phyloP scores from a whole-genome alignment of 2,329 filamentous ascomycete species.

The Nothophaeocryptopus gaeumannii region DNA sequence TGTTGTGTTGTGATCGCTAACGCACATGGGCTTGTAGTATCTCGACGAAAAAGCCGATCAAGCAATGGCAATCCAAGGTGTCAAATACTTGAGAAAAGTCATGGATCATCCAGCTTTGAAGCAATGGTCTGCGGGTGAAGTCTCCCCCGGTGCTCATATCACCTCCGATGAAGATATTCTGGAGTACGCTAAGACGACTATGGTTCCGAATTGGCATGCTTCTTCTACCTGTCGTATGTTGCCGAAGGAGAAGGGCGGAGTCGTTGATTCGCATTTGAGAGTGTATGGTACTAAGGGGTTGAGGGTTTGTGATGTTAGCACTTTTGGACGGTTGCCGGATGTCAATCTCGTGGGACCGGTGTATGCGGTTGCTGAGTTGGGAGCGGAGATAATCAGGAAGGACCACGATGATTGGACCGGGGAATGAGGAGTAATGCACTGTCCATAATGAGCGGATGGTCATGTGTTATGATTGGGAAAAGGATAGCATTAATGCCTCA shows the following conservation, averaged over 20 bases:
- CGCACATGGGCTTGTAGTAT: conserved; percentile 14
- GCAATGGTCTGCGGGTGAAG: conserved; percentile 17
- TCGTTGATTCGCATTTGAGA: conserved; percentile 23
- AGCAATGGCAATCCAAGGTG: conserved; percentile 19
- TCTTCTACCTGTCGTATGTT: conserved; percentile 26
- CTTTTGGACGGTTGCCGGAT: conserved; percentile 17
- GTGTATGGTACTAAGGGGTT: conserved; percentile 26
- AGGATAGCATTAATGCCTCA: no score
- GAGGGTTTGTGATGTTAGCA: conserved; percentile 26
- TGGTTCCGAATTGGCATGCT: conserved; percentile 22
- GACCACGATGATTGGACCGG: conserved; percentile 12
- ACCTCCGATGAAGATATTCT: conserved; percentile 19
- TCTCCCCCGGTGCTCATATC: conserved; percentile 9
- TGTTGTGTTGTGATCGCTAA: no score
- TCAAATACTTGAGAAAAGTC: conserved; percentile 18
- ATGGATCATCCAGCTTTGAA: conserved; percentile 15
- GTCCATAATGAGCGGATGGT: neutral
- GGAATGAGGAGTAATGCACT: neutral
- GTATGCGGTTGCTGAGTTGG: conserved; percentile 17
- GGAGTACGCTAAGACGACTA: conserved; percentile 15
- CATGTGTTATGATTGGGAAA: no score
- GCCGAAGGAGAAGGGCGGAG: conserved; percentile 19
- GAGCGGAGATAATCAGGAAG: conserved; percentile 14
- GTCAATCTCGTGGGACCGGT: conserved; percentile 20
- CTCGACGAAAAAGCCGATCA: conserved; percentile 19